These are phyloP conservation scores for Lactarius pseudohatsudake DNA, from an alignment of 768 basidiomycete genomes.

Conservation along the genomic window DNA sequence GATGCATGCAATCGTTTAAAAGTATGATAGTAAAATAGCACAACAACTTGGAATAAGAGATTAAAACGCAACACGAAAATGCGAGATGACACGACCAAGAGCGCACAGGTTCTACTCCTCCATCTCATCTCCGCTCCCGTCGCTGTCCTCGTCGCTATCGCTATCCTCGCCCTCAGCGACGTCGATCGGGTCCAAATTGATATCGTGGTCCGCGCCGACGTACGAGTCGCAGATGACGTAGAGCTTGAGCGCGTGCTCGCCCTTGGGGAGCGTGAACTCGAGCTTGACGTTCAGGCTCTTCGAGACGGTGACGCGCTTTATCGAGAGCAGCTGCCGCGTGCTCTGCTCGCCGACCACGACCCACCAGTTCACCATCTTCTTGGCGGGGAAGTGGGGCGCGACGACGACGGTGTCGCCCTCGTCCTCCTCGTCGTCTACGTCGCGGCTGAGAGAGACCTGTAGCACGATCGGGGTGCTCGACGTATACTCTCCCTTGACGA, in stretches of 20 bases:
- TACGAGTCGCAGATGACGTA: constrained; percentile 95
- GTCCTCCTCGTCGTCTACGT: constrained; percentile 60
- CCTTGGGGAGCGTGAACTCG: constrained; percentile 86
- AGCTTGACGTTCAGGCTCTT: constrained; percentile 77
- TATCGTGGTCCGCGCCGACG: constrained; percentile 89
- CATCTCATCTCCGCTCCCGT: constrained; percentile 62
- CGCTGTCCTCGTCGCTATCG: constrained; percentile 60
- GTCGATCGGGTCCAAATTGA: constrained; percentile 76
- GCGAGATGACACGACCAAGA: not conserved
- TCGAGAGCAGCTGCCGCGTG: constrained; percentile 78
- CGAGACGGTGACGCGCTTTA: constrained; percentile 84
- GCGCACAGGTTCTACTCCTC: constrained; percentile 40
- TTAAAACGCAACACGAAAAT: not conserved
- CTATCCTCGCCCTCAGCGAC: constrained; percentile 91
- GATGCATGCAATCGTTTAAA: not conserved
- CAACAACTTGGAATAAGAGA: not conserved
- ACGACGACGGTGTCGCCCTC: constrained; percentile 78
- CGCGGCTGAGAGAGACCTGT: constrained; percentile 75
- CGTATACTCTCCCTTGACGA: constrained; percentile 85
- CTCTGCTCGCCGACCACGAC: constrained; percentile 86
- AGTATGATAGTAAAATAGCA: not conserved
- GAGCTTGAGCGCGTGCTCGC: constrained; percentile 76
- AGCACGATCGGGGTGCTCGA: constrained; percentile 83
- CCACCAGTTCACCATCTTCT: constrained; percentile 98
- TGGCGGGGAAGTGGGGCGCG: constrained; percentile 90